Conservation (phyloP, 306 rosid species). For the Erythrophleum fordii region DNA sequence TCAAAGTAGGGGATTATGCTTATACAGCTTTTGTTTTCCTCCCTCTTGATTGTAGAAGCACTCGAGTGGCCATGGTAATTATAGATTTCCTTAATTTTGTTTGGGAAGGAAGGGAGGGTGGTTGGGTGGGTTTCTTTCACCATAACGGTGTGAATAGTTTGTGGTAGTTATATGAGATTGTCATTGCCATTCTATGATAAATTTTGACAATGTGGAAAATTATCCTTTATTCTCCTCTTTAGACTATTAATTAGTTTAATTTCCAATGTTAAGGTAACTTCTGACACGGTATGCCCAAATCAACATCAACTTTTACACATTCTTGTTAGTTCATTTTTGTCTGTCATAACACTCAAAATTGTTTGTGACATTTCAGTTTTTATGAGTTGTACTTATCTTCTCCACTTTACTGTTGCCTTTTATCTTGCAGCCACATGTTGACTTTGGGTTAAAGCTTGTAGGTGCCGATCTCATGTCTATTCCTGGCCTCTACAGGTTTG, state of each 20-base stretch:
- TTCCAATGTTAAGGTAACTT: background rate
- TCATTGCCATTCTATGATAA: slow-evolving; percentile 22
- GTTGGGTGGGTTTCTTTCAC: background rate
- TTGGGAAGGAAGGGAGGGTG: no score
- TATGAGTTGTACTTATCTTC: slow-evolving; percentile 19
- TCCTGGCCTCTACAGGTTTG: slow-evolving; percentile 85
- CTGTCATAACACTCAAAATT: background rate
- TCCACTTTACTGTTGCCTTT: slow-evolving; percentile 13
- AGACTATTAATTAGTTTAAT: background rate
- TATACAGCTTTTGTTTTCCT: no score
- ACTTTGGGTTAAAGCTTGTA: slow-evolving; percentile 84
- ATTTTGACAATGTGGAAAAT: slow-evolving; percentile 16
- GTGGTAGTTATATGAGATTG: slow-evolving; percentile 6
- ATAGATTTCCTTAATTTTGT: no score
- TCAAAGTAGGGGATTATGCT: no score
- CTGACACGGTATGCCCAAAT: slow-evolving; percentile 21
- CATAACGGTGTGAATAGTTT: background rate
- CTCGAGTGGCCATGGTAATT: no score
- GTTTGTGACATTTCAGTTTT: background rate
- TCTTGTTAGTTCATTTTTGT: slow-evolving; percentile 9
- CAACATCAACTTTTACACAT: background rate
- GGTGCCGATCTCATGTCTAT: slow-evolving; percentile 98
- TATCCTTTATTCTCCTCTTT: background rate
- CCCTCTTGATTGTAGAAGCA: no score
- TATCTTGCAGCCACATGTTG: slow-evolving; percentile 86